Evolutionary conservation across 2,329 filamentous ascomycete genomes (phyloP).

Genomic region (Seiridium cupressi): DNA sequence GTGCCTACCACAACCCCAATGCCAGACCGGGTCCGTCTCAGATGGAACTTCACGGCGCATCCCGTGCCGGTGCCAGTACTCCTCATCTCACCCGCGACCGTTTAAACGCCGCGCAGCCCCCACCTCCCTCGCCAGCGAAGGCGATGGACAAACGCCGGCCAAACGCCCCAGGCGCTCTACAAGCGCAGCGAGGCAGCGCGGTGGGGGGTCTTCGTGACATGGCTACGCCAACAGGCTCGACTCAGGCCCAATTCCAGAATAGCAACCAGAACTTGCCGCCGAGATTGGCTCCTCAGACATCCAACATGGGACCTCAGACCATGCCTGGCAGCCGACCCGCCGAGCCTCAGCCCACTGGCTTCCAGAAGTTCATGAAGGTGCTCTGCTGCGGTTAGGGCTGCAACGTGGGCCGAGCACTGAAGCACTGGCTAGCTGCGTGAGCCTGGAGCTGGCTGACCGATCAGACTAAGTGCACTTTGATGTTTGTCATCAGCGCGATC

Average conservation of each 20-base stretch:
- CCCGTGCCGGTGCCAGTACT: conserved; percentile 63
- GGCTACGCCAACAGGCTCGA: conserved; percentile 83
- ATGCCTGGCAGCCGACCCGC: conserved; percentile 52
- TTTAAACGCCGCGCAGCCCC: conserved; percentile 93
- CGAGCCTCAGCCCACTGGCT: conserved; percentile 75
- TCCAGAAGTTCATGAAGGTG: conserved; percentile 90
- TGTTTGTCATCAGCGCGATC: conserved; percentile 24
- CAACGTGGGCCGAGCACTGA: background rate
- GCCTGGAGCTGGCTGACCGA: background rate
- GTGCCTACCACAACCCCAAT: conserved; percentile 73
- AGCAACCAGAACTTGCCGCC: conserved; percentile 83
- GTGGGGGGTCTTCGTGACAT: conserved; percentile 72
- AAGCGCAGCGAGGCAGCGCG: conserved; percentile 74
- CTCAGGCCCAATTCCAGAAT: conserved; percentile 94
- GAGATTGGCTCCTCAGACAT: conserved; percentile 57
- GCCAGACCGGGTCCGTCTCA: conserved; percentile 77
- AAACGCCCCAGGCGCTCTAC: conserved; percentile 73
- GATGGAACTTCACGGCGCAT: conserved; percentile 77
- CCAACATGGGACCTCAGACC: conserved; percentile 55
- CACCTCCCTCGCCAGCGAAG: conserved; percentile 81
- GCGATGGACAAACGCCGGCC: conserved; percentile 77
- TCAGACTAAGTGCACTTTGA: background rate
- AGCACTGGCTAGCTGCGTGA: background rate
- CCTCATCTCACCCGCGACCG: conserved; percentile 75
- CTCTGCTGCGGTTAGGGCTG: conserved; percentile 77